These are phyloP conservation scores for Geotrichum reessii DNA, from an alignment of 1,139 yeast genomes.

Conservation along the genomic window DNA sequence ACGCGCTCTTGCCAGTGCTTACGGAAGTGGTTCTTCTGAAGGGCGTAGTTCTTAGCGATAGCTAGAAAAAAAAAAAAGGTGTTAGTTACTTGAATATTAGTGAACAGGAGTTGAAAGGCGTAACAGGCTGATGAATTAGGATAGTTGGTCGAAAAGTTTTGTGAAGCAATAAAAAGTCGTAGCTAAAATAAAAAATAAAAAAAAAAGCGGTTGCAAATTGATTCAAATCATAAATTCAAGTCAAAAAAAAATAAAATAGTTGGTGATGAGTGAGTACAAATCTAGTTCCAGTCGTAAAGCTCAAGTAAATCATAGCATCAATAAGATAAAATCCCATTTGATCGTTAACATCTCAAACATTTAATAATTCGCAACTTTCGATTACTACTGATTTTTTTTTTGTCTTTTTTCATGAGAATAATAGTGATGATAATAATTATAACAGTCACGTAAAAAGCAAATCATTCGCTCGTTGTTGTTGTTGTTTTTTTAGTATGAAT, in stretches of 20 bases:
- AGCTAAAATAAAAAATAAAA: too few species aligned
- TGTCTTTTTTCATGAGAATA: too few species aligned
- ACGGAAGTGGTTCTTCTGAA: slow-evolving; percentile 67
- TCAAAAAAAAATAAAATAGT: background rate
- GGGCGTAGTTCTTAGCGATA: slow-evolving; percentile 84
- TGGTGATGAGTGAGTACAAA: background rate
- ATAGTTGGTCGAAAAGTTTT: background rate
- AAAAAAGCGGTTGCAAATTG: background rate
- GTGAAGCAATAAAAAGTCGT: background rate
- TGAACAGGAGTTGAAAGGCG: background rate
- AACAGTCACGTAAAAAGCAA: too few species aligned
- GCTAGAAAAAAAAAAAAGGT: slow-evolving; percentile 45
- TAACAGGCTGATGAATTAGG: background rate
- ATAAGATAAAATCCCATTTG: too few species aligned
- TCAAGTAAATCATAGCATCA: too few species aligned
- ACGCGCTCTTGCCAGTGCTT: slow-evolving; percentile 99
- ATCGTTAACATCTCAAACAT: too few species aligned
- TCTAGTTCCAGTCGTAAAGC: background rate
- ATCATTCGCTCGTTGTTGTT: too few species aligned
- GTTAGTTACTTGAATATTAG: background rate
- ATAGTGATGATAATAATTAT: too few species aligned
- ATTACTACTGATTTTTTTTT: too few species aligned
- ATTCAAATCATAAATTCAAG: too few species aligned
- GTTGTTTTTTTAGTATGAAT: too few species aligned
- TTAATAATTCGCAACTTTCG: too few species aligned